Evolutionary conservation across 352 stramenopile species (phyloP).

Genomic region (Phytophthora citricola): DNA sequence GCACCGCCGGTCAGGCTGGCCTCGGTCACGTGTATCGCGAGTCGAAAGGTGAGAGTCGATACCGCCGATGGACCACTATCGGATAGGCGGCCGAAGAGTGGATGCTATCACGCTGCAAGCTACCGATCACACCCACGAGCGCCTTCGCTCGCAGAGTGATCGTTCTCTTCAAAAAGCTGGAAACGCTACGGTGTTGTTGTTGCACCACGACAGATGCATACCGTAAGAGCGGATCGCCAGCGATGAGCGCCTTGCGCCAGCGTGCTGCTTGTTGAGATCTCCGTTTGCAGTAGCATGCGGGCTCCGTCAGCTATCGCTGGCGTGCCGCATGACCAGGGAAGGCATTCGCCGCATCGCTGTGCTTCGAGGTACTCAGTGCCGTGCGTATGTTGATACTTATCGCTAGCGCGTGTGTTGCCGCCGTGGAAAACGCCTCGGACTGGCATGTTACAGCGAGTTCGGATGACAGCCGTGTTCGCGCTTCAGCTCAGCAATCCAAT

Average conservation of each 20-base stretch:
- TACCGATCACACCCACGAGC: background rate
- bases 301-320: slow-evolving; percentile 10
- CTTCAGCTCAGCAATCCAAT: slow-evolving; percentile 21
- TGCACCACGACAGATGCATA: slow-evolving; percentile 11
- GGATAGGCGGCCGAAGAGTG: slow-evolving; percentile 17
- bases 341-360: slow-evolving; percentile 1
- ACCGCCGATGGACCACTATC: slow-evolving; percentile 8
- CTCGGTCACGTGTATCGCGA: slow-evolving; percentile 2
- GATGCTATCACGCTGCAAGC: slow-evolving; percentile 1
- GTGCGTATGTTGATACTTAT: background rate
- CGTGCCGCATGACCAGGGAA: background rate
- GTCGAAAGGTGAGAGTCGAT: too few relatives aligned
- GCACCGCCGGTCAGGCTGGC: background rate
- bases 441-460: background rate
- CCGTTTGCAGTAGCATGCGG: background rate
- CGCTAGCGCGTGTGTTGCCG: background rate
- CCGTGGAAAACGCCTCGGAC: background rate
- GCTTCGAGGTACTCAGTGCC: too few relatives aligned
- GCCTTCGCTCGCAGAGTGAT: background rate
- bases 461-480: slow-evolving; percentile 2
- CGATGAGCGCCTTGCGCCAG: slow-evolving; percentile 24
- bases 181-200: background rate
- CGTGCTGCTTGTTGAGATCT: slow-evolving; percentile 4
- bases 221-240: slow-evolving; percentile 12
- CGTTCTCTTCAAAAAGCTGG: background rate